Conservation (phyloP, 129 eudicot genomes). For the Tagetes erecta region DNA sequence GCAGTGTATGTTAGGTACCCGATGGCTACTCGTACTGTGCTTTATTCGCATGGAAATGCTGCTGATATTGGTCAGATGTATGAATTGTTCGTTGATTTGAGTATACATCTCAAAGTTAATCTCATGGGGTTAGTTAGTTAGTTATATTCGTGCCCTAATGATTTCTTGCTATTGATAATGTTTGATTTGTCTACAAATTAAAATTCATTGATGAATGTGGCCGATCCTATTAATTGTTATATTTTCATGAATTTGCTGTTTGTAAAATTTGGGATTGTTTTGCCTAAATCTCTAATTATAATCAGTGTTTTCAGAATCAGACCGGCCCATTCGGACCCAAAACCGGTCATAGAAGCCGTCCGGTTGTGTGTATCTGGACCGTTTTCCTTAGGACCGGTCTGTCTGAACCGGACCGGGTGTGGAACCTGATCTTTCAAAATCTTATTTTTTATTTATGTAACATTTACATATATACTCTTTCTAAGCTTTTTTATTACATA, state of each 20-base stretch:
- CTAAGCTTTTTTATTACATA: no score
- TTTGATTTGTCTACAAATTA: neutral
- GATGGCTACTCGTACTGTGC: slow-evolving; percentile 70
- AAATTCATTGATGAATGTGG: neutral
- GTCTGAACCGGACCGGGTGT: no score
- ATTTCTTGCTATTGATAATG: neutral
- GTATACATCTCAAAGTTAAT: slow-evolving; percentile 72
- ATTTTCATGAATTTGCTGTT: neutral
- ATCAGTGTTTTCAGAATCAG: neutral
- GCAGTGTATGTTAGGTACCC: slow-evolving; percentile 76
- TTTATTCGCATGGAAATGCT: slow-evolving; percentile 91
- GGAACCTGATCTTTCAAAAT: no score
- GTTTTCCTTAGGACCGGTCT: no score
- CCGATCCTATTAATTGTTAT: neutral
- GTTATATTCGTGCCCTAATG: slow-evolving; percentile 11
- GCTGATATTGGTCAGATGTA: slow-evolving; percentile 97
- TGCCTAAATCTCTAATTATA: neutral
- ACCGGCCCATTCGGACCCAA: no score
- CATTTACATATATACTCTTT: no score
- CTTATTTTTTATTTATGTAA: no score
- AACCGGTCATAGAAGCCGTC: no score
- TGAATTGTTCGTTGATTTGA: slow-evolving; percentile 74
- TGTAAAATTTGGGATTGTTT: slow-evolving; percentile 3
- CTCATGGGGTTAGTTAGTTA: slow-evolving; percentile 68
- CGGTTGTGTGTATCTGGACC: no score